Base-by-base conservation (phyloP, 768 basidiomycete species). In the Tylopilus felleus region DNA sequence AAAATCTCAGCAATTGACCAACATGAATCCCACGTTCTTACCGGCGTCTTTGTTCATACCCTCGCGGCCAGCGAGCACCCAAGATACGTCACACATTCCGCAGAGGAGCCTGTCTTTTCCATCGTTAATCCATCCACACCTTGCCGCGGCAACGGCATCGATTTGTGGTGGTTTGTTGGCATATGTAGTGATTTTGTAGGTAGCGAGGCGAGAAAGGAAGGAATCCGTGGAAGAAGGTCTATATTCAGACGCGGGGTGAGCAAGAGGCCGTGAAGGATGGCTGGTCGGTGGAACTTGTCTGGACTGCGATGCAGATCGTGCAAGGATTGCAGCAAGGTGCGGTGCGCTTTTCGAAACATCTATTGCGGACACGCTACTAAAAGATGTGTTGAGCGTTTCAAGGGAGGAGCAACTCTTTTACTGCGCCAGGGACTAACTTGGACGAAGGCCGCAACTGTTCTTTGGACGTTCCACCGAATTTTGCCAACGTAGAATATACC, bases 61-160 rank as follows among this genome's bases (percentile, higher is more conserved):
- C 41, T 85, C 82, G 49, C 80, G 78, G 28, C 83, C 79, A 5
- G 75, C 83, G 16, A 90, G 76, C 7, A 89, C 84, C 90, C 90
- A 92, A 29, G 86, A 86, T 12, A 77, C 76, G 52, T 73, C 74
- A 61, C 90, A 92, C 17, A 91, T 69, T 3, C 83, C 83, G 61
- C 90, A 92, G 3, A 86, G 77, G 19, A 92, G 69, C 44, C 90
- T 76, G 54, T 92, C 90, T 69, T 88, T 90, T 40, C 88, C 88
- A 48, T 90, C 84, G 57, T 93, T 93, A 22, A 80, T 74, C 90
- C 90, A 93, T 2, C 90, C 90, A 64, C 87, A 89, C 67, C 81
- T 88, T 0, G 90, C 77, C 3, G 90, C 90, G 17, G 90, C 84
- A 14, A 92, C 88, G 1, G 90, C 85, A 52, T 93, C 82, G 27